Percentiles rank a stretch among this genome's conserved stretches.
phyloP scores from a whole-genome alignment of 2,329 filamentous ascomycete genomes.

The Cladorrhinum sp. region DNA sequence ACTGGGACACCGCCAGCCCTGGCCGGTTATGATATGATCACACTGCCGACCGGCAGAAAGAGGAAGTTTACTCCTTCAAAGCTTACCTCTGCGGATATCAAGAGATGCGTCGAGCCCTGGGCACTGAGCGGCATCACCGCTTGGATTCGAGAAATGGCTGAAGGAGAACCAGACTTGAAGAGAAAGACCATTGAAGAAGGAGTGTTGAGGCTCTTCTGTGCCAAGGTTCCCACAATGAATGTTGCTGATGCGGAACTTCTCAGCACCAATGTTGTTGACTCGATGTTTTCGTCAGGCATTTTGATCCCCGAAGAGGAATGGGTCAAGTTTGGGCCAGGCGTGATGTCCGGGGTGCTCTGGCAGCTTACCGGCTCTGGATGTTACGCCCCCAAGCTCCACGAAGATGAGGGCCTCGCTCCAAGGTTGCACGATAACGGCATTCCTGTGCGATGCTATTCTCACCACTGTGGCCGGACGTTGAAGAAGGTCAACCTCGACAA shows the following conservation, averaged over 20 bases:
- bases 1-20: slow-evolving; percentile 46
- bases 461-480: slow-evolving; percentile 88
- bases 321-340: slow-evolving; percentile 83
- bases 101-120: slow-evolving; percentile 86
- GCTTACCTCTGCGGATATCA: slow-evolving; percentile 75
- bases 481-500: slow-evolving; percentile 90
- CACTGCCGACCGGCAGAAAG: slow-evolving; percentile 73
- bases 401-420: slow-evolving; percentile 57
- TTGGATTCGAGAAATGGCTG: slow-evolving; percentile 86
- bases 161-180: slow-evolving; percentile 85
- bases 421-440: slow-evolving; percentile 71
- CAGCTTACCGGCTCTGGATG: slow-evolving; percentile 90
- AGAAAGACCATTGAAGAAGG: slow-evolving; percentile 83
- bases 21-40: slow-evolving; percentile 77
- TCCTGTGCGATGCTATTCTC: slow-evolving; percentile 80
- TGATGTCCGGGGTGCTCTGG: slow-evolving; percentile 85
- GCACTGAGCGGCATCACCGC: slow-evolving; percentile 80
- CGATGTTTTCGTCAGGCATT: slow-evolving; percentile 76
- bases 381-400: slow-evolving; percentile 81
- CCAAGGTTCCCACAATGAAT: slow-evolving; percentile 98
- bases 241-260: slow-evolving; percentile 92
- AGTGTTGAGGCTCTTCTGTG: slow-evolving; percentile 82
- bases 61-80: slow-evolving; percentile 85
- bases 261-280: slow-evolving; percentile 70
- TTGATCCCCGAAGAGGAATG: slow-evolving; percentile 91